phyloP scores from a whole-genome alignment of 1,284 basidiomycete genomes.

The Vanrija humicola region DNA sequence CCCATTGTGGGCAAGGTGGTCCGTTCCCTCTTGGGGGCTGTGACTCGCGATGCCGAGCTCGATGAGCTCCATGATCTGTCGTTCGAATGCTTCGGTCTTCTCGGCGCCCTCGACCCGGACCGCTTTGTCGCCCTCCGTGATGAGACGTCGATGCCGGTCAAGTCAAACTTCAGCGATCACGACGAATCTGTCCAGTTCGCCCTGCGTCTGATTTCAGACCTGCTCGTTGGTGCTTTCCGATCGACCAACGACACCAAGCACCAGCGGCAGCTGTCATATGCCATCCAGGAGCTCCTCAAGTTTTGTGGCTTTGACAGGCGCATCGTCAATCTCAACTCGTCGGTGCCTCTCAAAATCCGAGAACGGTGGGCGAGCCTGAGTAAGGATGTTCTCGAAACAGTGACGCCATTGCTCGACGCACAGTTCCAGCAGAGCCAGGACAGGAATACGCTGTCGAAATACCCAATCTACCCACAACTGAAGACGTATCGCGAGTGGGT shows the following conservation, averaged over 20 bases:
- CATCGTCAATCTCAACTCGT: constrained; percentile 41
- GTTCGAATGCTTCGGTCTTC: constrained; percentile 87
- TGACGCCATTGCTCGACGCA: constrained; percentile 79
- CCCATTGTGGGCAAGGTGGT: constrained; percentile 68
- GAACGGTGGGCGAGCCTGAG: constrained; percentile 71
- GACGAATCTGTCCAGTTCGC: constrained; percentile 77
- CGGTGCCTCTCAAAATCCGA: constrained; percentile 63
- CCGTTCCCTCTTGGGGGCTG: constrained; percentile 64
- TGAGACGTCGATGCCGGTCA: constrained; percentile 67
- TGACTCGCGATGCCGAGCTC: constrained; percentile 66
- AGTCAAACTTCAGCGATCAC: constrained; percentile 77
- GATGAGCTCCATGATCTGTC: constrained; percentile 65
- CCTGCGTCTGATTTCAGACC: constrained; percentile 76
- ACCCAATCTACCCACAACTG: constrained; percentile 71
- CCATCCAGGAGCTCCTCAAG: constrained; percentile 86
- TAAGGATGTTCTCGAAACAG: constrained; percentile 79
- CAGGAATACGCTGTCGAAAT: constrained; percentile 15
- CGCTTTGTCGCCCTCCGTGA: constrained; percentile 56
- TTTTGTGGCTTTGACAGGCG: constrained; percentile 78
- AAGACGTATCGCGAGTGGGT: constrained; percentile 94
- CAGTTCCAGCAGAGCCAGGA: constrained; percentile 59
- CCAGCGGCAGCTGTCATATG: constrained; percentile 83
- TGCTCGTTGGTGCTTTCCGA: constrained; percentile 87
- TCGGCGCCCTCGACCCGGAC: constrained; percentile 96
- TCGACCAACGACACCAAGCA: constrained; percentile 91